A percentile compares a stretch with the other conserved stretches of the same genome.
Conservation (phyloP, 352 stramenopile species). For the Pythium myriotylum region DNA sequence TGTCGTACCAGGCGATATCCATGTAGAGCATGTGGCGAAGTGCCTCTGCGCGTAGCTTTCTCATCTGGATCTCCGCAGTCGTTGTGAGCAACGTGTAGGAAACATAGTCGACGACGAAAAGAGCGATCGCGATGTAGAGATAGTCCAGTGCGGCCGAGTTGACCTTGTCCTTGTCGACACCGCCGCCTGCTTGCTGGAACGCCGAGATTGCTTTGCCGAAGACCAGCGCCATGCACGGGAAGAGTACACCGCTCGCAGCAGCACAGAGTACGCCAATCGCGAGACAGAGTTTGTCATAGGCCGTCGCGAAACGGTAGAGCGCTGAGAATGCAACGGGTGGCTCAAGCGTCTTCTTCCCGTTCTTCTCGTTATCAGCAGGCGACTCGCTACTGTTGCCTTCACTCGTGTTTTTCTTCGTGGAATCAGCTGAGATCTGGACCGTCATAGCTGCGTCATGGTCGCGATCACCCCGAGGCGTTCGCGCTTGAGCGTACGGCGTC, state of each 20-base stretch:
- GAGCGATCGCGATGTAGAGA: conserved; percentile 16
- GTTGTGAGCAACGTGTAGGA: conserved; percentile 23
- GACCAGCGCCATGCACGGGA: conserved; percentile 1
- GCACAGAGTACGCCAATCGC: neutral
- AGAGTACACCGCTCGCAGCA: neutral
- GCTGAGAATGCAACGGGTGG: neutral
- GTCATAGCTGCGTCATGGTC: neutral
- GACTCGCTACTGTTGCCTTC: neutral
- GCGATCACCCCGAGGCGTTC: neutral
- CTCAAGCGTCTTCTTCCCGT: neutral
- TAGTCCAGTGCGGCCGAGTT: conserved; percentile 25
- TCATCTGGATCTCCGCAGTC: conserved; percentile 30
- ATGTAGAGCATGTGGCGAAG: conserved; percentile 33
- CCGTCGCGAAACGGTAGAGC: neutral
- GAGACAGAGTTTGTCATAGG: neutral
- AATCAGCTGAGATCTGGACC: neutral
- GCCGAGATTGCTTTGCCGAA: neutral
- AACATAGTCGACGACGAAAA: conserved; percentile 26
- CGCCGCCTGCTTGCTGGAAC: neutral
- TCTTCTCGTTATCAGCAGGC: neutral
- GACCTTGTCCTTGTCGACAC: conserved; percentile 7
- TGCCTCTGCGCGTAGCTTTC: conserved; percentile 16
- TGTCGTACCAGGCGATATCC: conserved; percentile 36
- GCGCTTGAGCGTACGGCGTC: neutral
- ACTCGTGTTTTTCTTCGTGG: neutral